A percentile compares a stretch with the other conserved stretches of the same genome.
These are phyloP conservation scores for Schizophyllum amplum DNA, from an alignment of 1,284 basidiomycete genomes.

Conservation along the genomic window DNA sequence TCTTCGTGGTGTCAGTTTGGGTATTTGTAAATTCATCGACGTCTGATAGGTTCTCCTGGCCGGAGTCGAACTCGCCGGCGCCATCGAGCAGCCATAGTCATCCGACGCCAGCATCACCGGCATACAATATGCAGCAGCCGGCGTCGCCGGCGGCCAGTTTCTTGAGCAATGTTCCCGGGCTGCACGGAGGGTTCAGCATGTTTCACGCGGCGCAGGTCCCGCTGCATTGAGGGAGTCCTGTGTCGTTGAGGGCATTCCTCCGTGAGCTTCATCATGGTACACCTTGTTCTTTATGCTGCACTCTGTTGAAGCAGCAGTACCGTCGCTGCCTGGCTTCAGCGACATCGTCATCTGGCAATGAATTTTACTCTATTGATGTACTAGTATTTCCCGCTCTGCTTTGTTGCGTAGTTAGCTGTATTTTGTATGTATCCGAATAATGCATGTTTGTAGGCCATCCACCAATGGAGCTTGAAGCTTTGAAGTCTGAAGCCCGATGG, in stretches of 20 bases:
- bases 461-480: too few relatives aligned
- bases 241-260: too few relatives aligned
- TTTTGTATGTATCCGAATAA: background rate
- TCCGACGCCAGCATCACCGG: slow-evolving; percentile 21
- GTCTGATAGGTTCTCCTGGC: slow-evolving; percentile 19
- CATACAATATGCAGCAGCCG: slow-evolving; percentile 9
- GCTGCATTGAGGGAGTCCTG: slow-evolving; percentile 6
- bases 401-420: background rate
- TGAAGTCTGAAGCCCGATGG: too few relatives aligned
- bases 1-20: slow-evolving; percentile 1
- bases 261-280: too few relatives aligned
- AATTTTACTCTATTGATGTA: background rate
- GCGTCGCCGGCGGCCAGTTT: slow-evolving; percentile 7
- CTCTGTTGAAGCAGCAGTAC: too few relatives aligned
- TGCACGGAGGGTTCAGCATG: slow-evolving; percentile 4
- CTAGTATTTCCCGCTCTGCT: background rate
- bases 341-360: too few relatives aligned
- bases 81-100: slow-evolving; percentile 28
- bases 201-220: slow-evolving; percentile 18
- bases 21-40: background rate
- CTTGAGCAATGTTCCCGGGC: slow-evolving; percentile 2
- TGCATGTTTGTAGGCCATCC: background rate
- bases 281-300: too few relatives aligned
- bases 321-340: too few relatives aligned
- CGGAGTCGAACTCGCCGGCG: slow-evolving; percentile 13